Conservation (phyloP, 2,329 filamentous ascomycete genomes). For the Leptographium procerum region DNA sequence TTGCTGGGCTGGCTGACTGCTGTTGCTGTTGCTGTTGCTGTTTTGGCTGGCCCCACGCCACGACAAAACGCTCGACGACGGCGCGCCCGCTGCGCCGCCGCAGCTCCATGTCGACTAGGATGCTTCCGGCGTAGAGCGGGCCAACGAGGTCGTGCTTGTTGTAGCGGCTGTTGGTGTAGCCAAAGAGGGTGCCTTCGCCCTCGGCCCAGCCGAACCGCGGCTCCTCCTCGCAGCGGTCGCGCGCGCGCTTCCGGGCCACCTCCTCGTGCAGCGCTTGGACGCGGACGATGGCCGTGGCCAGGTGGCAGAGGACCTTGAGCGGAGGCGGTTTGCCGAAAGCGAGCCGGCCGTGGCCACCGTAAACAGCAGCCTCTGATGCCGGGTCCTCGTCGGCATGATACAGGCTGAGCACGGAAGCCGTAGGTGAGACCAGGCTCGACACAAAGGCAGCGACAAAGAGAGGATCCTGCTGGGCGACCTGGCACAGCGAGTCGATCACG, state of each 20-base stretch:
- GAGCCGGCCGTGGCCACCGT: constrained; percentile 24
- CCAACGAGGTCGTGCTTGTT: constrained; percentile 7
- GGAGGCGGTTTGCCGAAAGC: constrained; percentile 55
- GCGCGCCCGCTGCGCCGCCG: constrained; percentile 70
- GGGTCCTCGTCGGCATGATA: constrained; percentile 67
- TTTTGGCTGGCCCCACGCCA: constrained; percentile 19
- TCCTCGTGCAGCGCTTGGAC: constrained; percentile 64
- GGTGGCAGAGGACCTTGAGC: constrained; percentile 63
- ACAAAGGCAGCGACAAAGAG: constrained; percentile 57
- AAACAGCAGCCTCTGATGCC: neutral
- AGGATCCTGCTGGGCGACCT: constrained; percentile 42
- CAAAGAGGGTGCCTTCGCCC: constrained; percentile 68
- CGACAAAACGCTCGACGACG: constrained; percentile 56
- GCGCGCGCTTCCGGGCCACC: constrained; percentile 61
- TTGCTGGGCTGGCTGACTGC: no score
- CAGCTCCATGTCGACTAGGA: constrained; percentile 79
- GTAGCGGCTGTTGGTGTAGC: constrained; percentile 36
- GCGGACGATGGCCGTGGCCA: constrained; percentile 78
- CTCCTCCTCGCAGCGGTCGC: constrained; percentile 60
- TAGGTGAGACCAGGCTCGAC: constrained; percentile 53
- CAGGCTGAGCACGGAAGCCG: constrained; percentile 61
- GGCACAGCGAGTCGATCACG: constrained; percentile 69
- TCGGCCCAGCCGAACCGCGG: constrained; percentile 72
- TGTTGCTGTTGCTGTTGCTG: neutral
- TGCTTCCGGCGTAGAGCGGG: constrained; percentile 27